Conservation (phyloP, 768 basidiomycete genomes). For the Gymnopilus dilepis region DNA sequence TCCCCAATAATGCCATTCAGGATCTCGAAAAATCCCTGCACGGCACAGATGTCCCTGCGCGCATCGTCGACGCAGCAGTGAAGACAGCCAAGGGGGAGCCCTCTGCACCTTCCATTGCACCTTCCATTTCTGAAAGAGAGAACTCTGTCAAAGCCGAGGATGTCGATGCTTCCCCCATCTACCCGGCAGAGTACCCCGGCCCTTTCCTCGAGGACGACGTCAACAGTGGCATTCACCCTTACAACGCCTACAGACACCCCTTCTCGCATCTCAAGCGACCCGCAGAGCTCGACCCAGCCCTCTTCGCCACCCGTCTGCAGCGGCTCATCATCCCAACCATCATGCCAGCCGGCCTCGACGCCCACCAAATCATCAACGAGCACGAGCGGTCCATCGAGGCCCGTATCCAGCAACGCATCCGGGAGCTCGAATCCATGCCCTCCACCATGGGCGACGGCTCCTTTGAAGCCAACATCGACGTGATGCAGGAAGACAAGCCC, state of each 20-base stretch:
- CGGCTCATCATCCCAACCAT: conserved; percentile 86
- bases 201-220: conserved; percentile 81
- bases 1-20: conserved; percentile 61
- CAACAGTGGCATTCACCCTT: conserved; percentile 85
- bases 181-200: conserved; percentile 67
- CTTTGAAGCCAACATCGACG: conserved; percentile 53
- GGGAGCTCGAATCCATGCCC: conserved; percentile 81
- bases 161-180: conserved; percentile 44
- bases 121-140: conserved; percentile 37
- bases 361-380: conserved; percentile 89
- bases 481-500: conserved; percentile 38
- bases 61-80: conserved; percentile 76
- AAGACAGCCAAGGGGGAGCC: conserved; percentile 68
- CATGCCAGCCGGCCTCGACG: conserved; percentile 91
- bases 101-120: conserved; percentile 30
- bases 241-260: conserved; percentile 88
- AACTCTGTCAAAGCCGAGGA: conserved; percentile 64
- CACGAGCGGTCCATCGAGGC: conserved; percentile 91
- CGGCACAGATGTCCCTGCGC: conserved; percentile 60
- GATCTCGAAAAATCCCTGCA: conserved; percentile 72
- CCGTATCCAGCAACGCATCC: conserved; percentile 85
- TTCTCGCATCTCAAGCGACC: conserved; percentile 79
- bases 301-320: conserved; percentile 76
- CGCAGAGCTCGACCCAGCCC: conserved; percentile 59
- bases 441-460: conserved; percentile 81